Base-by-base conservation (phyloP, 768 basidiomycete species). In the Mycena kentingensis region DNA sequence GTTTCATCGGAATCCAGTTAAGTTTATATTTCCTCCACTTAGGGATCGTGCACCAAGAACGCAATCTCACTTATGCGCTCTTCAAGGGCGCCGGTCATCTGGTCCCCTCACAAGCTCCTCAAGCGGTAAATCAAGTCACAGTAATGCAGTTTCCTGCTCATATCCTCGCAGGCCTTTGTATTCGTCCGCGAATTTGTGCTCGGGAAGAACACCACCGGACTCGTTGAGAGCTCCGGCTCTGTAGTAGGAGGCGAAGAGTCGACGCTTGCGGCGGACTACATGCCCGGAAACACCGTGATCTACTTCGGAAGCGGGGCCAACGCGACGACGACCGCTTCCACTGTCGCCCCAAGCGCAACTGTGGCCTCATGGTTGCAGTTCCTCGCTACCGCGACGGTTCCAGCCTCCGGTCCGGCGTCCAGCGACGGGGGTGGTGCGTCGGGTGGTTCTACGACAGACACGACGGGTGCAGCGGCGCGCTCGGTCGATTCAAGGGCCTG, bases 21-120 rank as follows among this genome's bases (percentile, higher is more conserved):
- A 18, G 11, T 18, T 19, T 37, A 10, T 10, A 18, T 12, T 11
- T 37, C 6, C 36, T 39, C 8, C 19, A 11, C 18, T 15, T 19
- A 42, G 81, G 81, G 0, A 73, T 81, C 31, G 67, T 81, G 2
- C 81, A 81, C 56, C 77, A 79, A 60, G 80, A 82, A 60, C 76
- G 80, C 21, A 74, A 72, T 32, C 73, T 78, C 73, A 61, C 58
- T 67, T 60, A 54, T 31, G 62, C 28, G 11, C 36, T 59, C 15
- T 52, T 57, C 43, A 21, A 48, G 26, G 49, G 57, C 18, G 54
- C 53, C 15, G 58, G 58, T 6, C 63, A 65, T 49, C 54, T 58
- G 2, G 58, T 65, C 8, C 62, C 57, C 24, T 13, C 19, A 5
- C 12, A 27, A 13, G 52, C 47, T 6, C 63, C 63, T n/a, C 56